Conservation (phyloP, 345 rosid genomes). For the Citrus reticulata region DNA sequence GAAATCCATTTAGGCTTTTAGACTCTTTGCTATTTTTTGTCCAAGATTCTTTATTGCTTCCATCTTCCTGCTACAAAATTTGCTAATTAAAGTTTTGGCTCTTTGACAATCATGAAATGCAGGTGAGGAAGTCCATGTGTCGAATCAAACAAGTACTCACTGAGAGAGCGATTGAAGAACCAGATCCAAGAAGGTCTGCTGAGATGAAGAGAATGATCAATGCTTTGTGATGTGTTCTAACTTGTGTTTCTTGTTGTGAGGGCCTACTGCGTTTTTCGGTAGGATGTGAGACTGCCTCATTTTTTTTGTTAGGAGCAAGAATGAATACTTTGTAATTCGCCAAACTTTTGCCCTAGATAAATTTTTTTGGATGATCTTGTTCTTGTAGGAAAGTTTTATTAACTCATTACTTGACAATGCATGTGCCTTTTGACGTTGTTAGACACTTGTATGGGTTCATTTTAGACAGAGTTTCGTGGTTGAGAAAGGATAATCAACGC, state of each 20-base stretch:
- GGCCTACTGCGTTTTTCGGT: background rate
- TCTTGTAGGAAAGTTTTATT: slow-evolving; percentile 4
- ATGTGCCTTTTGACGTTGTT: background rate
- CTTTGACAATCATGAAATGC: slow-evolving; percentile 14
- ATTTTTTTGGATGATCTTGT: background rate
- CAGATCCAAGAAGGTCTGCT: slow-evolving; percentile 77
- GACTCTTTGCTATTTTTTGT: background rate
- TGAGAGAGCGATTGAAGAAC: slow-evolving; percentile 84
- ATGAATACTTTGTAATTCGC: background rate
- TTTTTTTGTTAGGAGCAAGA: background rate
- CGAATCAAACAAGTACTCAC: slow-evolving; percentile 83
- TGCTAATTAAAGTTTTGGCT: slow-evolving; percentile 5
- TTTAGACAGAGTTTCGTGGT: background rate
- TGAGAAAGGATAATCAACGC: background rate
- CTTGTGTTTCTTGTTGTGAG: background rate
- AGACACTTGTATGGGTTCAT: background rate
- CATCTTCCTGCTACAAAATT: background rate
- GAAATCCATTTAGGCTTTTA: background rate
- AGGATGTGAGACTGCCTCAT: background rate
- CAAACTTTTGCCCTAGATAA: background rate
- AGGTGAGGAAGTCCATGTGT: slow-evolving; percentile 88
- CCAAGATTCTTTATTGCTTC: background rate
- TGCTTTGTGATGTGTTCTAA: slow-evolving; percentile 45
- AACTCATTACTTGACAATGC: background rate
- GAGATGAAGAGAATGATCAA: slow-evolving; percentile 94